Evolutionary conservation across 148 eudicot genomes (phyloP).

Genomic region (Rhododendron kiyosumense): DNA sequence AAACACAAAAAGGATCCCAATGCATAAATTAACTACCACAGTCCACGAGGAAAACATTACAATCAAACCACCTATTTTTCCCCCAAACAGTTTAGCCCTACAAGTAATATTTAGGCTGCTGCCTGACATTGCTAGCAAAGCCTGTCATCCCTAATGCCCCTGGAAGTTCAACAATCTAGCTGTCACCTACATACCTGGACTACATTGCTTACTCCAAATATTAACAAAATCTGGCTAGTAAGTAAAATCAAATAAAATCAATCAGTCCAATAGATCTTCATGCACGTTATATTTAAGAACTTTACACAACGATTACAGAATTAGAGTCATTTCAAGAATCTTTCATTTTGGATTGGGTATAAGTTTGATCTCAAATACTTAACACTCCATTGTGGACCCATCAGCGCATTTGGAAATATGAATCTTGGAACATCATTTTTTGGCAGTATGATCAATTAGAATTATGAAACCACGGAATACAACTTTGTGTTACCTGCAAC

Average conservation of each 20-base stretch:
- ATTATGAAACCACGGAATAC: neutral
- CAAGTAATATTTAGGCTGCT: neutral
- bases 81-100: neutral
- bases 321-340: neutral
- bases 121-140: neutral
- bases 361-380: neutral
- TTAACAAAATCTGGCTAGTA: neutral
- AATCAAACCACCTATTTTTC: neutral
- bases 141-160: neutral
- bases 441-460: neutral
- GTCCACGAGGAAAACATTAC: neutral
- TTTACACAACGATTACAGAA: neutral
- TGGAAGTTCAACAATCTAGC: neutral
- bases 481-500: constrained; percentile 63
- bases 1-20: neutral
- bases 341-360: neutral
- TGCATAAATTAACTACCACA: neutral
- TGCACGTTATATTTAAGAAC: neutral
- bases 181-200: neutral
- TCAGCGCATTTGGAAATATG: neutral
- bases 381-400: neutral
- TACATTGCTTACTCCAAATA: neutral
- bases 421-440: neutral
- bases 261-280: neutral
- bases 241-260: neutral